Evolutionary conservation across 805 yeast species (phyloP).

Genomic region (Nakazawaea laoshanensis): DNA sequence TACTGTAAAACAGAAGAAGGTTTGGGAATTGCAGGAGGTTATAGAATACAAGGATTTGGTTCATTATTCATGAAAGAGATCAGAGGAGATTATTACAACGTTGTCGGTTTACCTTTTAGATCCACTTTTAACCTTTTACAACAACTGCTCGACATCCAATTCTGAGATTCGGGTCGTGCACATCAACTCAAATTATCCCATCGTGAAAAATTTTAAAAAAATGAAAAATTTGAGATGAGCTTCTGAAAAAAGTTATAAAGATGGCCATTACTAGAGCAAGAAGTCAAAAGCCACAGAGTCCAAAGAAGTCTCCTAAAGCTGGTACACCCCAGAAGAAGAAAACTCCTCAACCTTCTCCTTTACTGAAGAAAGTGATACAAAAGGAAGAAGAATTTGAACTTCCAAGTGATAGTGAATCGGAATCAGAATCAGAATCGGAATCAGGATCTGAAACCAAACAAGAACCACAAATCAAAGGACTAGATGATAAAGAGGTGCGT

Average conservation of each 20-base stretch:
- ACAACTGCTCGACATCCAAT: conserved; percentile 3
- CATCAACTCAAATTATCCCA: background rate
- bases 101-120: conserved; percentile 78
- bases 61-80: conserved; percentile 53
- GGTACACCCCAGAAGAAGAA: conserved; percentile 3
- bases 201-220: background rate
- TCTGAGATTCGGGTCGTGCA: conserved; percentile 2
- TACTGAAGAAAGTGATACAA: conserved; percentile 9
- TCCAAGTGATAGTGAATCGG: conserved; percentile 10
- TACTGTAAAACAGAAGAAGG: conserved; percentile 76
- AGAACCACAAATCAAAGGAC: too few species aligned
- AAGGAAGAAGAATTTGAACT: conserved; percentile 10
- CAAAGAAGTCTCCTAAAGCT: conserved; percentile 9
- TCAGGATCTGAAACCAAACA: conserved; percentile 8
- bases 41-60: conserved; percentile 71
- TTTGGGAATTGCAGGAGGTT: conserved; percentile 84
- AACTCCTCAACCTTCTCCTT: background rate
- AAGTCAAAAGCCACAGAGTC: background rate
- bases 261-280: conserved; percentile 1
- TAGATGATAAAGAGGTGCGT: conserved; percentile 15
- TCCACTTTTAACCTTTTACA: conserved; percentile 31
- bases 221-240: background rate
- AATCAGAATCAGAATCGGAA: conserved; percentile 1
- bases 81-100: conserved; percentile 77
- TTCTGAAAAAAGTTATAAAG: background rate